Percentiles rank a stretch among this genome's conserved stretches.
phyloP scores from a whole-genome alignment of 164 flowering plant genomes.

The Piper longum region DNA sequence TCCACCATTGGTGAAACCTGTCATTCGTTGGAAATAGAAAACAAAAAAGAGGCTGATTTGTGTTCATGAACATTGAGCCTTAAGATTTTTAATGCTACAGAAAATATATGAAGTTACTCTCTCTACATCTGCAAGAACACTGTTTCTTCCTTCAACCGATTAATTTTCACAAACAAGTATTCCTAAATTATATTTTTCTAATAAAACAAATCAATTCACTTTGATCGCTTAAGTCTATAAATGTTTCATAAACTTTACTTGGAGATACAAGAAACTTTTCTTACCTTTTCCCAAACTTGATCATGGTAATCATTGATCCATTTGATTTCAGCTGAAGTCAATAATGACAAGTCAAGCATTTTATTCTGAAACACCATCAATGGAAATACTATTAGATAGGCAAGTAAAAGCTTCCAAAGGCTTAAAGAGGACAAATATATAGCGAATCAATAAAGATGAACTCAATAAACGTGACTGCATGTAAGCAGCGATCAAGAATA shows the following conservation, averaged over 20 bases:
- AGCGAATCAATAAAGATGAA: too few relatives aligned
- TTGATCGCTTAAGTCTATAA: not conserved
- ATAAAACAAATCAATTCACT: not conserved
- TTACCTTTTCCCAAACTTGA: conserved; percentile 94
- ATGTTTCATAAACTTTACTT: not conserved
- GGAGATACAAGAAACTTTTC: not conserved
- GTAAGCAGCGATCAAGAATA: too few relatives aligned
- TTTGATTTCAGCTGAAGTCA: conserved; percentile 50
- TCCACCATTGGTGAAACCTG: conserved; percentile 84
- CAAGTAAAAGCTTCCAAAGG: not conserved
- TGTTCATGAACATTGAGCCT: not conserved
- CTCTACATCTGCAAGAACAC: not conserved
- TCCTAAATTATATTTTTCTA: too few relatives aligned
- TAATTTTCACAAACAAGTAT: not conserved
- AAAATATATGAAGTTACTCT: too few relatives aligned
- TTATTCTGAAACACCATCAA: conserved; percentile 36
- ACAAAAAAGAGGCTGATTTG: not conserved
- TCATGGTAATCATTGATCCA: conserved; percentile 88
- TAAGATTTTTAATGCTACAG: not conserved
- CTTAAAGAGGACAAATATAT: too few relatives aligned
- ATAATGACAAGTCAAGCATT: conserved; percentile 48
- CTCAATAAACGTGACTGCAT: too few relatives aligned
- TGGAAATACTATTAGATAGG: conserved; percentile 1
- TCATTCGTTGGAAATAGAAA: not conserved
- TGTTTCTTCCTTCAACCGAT: not conserved